Conservation (phyloP, 129 eudicot species). For the Artemisia argyi region DNA sequence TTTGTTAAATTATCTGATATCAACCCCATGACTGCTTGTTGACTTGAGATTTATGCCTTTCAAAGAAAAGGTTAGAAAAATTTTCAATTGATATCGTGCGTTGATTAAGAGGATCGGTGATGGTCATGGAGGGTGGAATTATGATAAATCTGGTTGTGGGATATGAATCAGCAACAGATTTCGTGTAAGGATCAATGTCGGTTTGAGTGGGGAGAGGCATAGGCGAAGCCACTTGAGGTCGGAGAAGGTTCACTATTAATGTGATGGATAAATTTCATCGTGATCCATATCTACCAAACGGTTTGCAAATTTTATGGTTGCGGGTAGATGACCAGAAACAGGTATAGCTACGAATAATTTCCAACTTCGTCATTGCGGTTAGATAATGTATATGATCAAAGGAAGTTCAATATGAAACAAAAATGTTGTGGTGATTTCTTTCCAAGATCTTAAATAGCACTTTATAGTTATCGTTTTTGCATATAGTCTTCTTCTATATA, state of each 20-base stretch:
- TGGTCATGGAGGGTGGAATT: constrained; percentile 1
- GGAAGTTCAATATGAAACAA: too few species aligned
- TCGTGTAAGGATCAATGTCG: neutral
- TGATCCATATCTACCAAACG: constrained; percentile 11
- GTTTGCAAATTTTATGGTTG: constrained; percentile 29
- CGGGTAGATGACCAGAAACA: constrained; percentile 23
- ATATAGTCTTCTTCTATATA: too few species aligned
- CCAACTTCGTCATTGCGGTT: constrained; percentile 16
- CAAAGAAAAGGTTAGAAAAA: neutral
- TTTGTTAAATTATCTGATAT: constrained; percentile 12
- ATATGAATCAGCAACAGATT: constrained; percentile 21
- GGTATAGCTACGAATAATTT: constrained; percentile 23
- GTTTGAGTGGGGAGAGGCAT: neutral
- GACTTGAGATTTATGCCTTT: constrained; percentile 7
- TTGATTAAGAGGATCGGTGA: neutral
- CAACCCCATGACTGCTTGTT: neutral
- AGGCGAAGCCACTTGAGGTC: too few species aligned
- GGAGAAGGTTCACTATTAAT: constrained; percentile 24
- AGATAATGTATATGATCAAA: too few species aligned
- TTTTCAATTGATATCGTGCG: neutral
- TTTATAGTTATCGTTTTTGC: too few species aligned
- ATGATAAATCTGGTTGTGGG: constrained; percentile 18
- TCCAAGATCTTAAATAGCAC: too few species aligned
- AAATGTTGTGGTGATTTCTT: too few species aligned
- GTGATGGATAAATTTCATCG: constrained; percentile 29